Base-by-base conservation (phyloP, 106 monocot species). In the Dioscorea dumetorum region DNA sequence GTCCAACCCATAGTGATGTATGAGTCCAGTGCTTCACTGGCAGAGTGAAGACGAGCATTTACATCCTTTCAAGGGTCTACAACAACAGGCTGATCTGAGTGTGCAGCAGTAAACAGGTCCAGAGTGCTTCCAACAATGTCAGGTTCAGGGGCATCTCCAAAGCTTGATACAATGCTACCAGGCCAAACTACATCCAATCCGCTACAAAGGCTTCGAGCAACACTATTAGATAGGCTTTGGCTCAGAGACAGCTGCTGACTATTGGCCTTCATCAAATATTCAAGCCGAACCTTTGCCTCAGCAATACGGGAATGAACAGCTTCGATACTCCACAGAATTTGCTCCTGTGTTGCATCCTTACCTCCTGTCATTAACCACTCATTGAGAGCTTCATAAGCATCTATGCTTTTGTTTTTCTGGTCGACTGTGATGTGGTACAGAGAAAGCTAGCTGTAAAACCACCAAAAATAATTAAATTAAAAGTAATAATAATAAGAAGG, bases 151-250 rank as follows among this genome's bases (percentile, higher is more conserved):
- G 85, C 93, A 70, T 90, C 99, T 50, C 87, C 99, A 71, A 73
- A 90, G 67, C 95, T 97, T 24, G 99, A 99, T 66, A 85, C 82
- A 53, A 83, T 80, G 79, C 90, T 85, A 60, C 77, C 93, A 33
- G 84, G 84, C 70, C 85, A 49, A 41, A 58, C 69, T 19, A 59
- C 33, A 50, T 82, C 95, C 41, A 78, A 78, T 48, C 87, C 95
- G 77, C 60, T 79, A 64, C 79, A 85, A 8, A 67, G 82, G 24
- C 93, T 93, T 66, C 70, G 84, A 58, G 70, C 64, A 50, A 50
- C 62, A 49, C 77, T 76, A 54, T 61, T 28, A 4, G 61, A 70
- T 61, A 54, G 59, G 21, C 69, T 76, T 34, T 61, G 62, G 18
- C 66, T 10, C 17, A 56, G 64, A 56, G 77, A 74, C 9, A 64